phyloP scores from a whole-genome alignment of 2,329 filamentous ascomycete genomes.

The Sarocladium kiliense region DNA sequence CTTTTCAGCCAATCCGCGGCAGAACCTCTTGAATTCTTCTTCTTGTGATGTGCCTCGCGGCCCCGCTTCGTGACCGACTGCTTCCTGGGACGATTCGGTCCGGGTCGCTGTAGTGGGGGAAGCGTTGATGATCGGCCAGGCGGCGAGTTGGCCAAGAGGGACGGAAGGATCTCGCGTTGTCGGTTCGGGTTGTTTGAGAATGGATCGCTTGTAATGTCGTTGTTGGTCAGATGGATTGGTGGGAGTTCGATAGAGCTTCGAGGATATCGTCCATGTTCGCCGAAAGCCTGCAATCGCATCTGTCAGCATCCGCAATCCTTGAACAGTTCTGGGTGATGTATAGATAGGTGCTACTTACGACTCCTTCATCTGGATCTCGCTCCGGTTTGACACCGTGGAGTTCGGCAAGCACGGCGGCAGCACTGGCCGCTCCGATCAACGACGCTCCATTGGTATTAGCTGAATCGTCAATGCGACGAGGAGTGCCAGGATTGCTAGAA shows the following conservation, averaged over 20 bases:
- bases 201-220: conserved; percentile 68
- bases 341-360: conserved; percentile 48
- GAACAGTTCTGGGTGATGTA: no score
- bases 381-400: conserved; percentile 72
- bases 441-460: conserved; percentile 35
- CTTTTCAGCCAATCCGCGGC: conserved; percentile 62
- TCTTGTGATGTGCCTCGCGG: conserved; percentile 72
- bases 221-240: conserved; percentile 53
- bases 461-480: conserved; percentile 65
- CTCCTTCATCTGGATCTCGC: conserved; percentile 64
- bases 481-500: conserved; percentile 61
- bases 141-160: conserved; percentile 73
- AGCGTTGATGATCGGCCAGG: conserved; percentile 84
- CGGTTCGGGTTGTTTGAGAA: conserved; percentile 57
- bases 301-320: background rate
- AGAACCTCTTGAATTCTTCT: conserved; percentile 65
- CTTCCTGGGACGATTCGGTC: conserved; percentile 71
- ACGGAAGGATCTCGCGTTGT: conserved; percentile 73
- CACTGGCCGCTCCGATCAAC: conserved; percentile 59
- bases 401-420: conserved; percentile 82
- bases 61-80: conserved; percentile 79
- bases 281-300: background rate
- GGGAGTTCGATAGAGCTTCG: conserved; percentile 69
- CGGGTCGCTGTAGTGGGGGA: conserved; percentile 73
- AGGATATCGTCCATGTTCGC: conserved; percentile 28